phyloP scores from a whole-genome alignment of 495 filamentous ascomycete species.

The Neurospora sp. region DNA sequence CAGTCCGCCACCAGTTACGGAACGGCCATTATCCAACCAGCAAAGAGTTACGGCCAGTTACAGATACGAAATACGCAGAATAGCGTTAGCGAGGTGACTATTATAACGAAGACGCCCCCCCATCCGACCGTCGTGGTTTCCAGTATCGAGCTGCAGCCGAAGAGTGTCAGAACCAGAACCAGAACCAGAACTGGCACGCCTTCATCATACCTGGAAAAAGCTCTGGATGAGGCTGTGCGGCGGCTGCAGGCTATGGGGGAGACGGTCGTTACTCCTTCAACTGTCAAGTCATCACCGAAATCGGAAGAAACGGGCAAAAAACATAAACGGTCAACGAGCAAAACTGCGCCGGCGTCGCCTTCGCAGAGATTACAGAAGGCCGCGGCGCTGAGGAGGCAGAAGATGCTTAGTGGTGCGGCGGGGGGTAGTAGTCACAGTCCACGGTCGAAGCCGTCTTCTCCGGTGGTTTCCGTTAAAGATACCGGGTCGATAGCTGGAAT shows the following conservation, averaged over 20 bases:
- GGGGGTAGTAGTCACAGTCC: background rate
- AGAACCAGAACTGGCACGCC: conserved; percentile 6
- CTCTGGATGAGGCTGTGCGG: conserved; percentile 26
- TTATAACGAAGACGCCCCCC: background rate
- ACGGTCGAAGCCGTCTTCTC: background rate
- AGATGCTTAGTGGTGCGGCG: background rate
- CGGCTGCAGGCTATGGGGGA: conserved; percentile 25
- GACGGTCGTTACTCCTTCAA: background rate
- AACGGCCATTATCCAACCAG: background rate
- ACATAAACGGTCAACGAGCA: background rate
- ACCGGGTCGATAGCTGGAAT: no score
- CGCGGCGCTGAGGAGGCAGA: conserved; percentile 8
- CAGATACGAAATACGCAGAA: background rate
- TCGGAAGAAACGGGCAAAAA: background rate
- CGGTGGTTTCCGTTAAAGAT: background rate
- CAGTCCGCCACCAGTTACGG: background rate
- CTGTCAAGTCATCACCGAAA: background rate
- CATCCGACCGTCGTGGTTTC: background rate
- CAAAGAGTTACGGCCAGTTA: background rate
- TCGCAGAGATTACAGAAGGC: conserved; percentile 10
- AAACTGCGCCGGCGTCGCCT: conserved; percentile 6
- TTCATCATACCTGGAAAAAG: conserved; percentile 27
- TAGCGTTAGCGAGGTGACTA: background rate
- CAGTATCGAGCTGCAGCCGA: background rate
- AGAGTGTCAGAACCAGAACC: background rate